A percentile compares a stretch with the other conserved stretches of the same genome.
Evolutionary conservation across 805 yeast species (phyloP).

Genomic region (Deakozyma indianensis): DNA sequence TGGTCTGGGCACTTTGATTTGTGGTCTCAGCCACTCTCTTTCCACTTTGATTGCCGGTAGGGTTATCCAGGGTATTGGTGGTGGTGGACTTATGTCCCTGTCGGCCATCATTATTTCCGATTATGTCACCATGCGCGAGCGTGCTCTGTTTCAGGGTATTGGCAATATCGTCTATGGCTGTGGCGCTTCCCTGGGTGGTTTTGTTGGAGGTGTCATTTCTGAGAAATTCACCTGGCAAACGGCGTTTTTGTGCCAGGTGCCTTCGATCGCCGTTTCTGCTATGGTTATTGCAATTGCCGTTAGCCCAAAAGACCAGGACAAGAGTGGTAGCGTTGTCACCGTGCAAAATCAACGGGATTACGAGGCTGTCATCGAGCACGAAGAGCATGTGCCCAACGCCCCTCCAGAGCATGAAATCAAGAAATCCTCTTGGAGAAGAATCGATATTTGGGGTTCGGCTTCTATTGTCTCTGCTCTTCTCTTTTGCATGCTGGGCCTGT

Average conservation of each 20-base stretch:
- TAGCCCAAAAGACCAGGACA: conserved; percentile 7
- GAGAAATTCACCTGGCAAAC: conserved; percentile 49
- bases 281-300: conserved; percentile 19
- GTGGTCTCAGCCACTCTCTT: conserved; percentile 41
- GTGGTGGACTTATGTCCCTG: conserved; percentile 73
- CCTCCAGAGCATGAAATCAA: conserved; percentile 19
- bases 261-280: conserved; percentile 23
- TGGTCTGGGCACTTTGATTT: conserved; percentile 32
- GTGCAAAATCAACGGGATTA: conserved; percentile 5
- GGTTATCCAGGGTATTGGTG: conserved; percentile 76
- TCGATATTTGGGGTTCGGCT: conserved; percentile 55
- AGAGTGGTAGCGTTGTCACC: conserved; percentile 17
- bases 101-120: conserved; percentile 68
- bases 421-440: conserved; percentile 35
- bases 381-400: conserved; percentile 15
- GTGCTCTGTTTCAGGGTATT: conserved; percentile 76
- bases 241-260: conserved; percentile 27
- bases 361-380: conserved; percentile 44
- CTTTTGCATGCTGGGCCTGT: conserved; percentile 46
- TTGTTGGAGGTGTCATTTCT: conserved; percentile 39
- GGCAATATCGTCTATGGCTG: conserved; percentile 62
- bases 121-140: conserved; percentile 55
- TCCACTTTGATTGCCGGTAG: conserved; percentile 53
- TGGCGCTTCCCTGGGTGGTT: conserved; percentile 65
- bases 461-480: conserved; percentile 44